Percentiles rank a stretch among this genome's conserved stretches.
Evolutionary conservation across 2,329 filamentous ascomycete species (phyloP).

Genomic region (Beauveria sp.): DNA sequence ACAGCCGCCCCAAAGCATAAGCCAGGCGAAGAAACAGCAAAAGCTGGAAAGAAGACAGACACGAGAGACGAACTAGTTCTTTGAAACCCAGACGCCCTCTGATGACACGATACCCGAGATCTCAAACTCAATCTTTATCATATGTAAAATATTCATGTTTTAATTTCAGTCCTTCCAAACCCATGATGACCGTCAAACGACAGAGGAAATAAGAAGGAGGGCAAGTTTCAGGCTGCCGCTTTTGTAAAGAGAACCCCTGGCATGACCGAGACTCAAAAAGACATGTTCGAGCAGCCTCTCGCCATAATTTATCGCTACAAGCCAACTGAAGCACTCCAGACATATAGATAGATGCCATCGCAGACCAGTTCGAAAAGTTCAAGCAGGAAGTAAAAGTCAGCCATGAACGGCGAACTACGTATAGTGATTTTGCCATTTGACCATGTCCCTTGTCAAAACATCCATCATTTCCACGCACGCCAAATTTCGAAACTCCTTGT

Average conservation of each 20-base stretch:
- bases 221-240: too few species aligned
- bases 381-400: not conserved
- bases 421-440: conserved; percentile 78
- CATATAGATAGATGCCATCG: not conserved
- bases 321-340: not conserved
- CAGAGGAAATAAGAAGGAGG: not conserved
- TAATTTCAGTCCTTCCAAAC: not conserved
- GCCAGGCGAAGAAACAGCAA: conserved; percentile 59
- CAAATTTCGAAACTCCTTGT: conserved; percentile 63
- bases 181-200: not conserved
- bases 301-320: not conserved
- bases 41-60: conserved; percentile 49
- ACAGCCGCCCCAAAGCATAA: conserved; percentile 51
- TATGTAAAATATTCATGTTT: not conserved
- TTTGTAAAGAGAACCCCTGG: too few species aligned
- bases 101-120: conserved; percentile 6
- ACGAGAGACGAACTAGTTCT: conserved; percentile 10
- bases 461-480: conserved; percentile 89
- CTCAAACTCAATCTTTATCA: not conserved
- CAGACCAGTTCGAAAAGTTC: not conserved
- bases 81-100: not conserved
- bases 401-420: conserved; percentile 19
- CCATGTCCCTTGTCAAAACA: conserved; percentile 66
- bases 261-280: not conserved
- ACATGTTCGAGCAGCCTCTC: not conserved